phyloP scores from a whole-genome alignment of 75 land plant genomes.

The Isoetes taiwanensis region DNA sequence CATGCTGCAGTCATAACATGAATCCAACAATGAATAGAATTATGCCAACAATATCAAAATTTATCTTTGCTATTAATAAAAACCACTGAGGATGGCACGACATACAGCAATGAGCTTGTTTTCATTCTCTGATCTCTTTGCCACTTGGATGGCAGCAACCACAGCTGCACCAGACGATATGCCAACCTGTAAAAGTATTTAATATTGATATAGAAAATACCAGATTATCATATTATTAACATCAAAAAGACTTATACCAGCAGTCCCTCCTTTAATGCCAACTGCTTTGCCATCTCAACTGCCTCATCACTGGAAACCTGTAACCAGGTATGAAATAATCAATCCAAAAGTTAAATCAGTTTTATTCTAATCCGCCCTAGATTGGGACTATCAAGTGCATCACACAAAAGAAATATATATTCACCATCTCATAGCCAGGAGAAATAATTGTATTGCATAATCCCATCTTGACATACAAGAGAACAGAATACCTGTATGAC shows the following conservation, averaged over 20 bases:
- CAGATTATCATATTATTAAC: not conserved
- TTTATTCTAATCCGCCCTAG: not conserved
- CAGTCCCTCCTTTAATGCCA: constrained; percentile 83
- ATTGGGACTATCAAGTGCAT: not conserved
- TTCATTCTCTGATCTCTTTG: constrained; percentile 60
- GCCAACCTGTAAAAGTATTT: constrained; percentile 44
- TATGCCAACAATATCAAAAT: not conserved
- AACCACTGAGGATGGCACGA: not conserved
- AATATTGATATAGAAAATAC: not conserved
- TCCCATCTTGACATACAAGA: too few species aligned
- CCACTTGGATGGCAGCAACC: constrained; percentile 57
- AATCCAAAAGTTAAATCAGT: not conserved
- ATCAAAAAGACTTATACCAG: constrained; percentile 36
- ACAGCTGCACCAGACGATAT: constrained; percentile 88
- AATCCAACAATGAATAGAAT: not conserved
- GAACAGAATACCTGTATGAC: constrained; percentile 41
- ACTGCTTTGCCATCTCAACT: constrained; percentile 81
- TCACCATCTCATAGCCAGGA: too few species aligned
- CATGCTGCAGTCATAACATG: not conserved
- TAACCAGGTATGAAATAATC: not conserved
- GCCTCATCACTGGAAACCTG: constrained; percentile 90
- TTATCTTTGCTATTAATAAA: constrained; percentile 1
- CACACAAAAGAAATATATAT: not conserved
- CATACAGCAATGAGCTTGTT: constrained; percentile 67
- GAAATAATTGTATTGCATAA: too few species aligned